Conservation (phyloP, 169 alveolate species). For the Plasmodium vinckei region DNA sequence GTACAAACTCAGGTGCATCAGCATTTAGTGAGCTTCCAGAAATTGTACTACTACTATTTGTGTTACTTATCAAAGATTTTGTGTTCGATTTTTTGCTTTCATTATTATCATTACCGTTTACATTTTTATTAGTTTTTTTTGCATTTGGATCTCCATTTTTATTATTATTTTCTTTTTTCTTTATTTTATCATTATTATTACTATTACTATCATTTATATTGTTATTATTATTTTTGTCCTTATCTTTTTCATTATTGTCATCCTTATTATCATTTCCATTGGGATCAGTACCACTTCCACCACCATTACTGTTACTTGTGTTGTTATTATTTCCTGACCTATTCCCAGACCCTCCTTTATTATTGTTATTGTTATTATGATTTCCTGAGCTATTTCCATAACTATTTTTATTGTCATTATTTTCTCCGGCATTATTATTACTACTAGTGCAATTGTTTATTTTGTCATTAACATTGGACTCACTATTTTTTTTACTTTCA, state of each 20-base stretch:
- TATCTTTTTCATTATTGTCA: background rate
- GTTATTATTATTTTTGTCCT: background rate
- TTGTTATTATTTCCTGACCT: background rate
- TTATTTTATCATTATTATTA: background rate
- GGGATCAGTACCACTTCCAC: background rate
- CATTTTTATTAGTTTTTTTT: conserved; percentile 3
- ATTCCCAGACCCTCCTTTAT: background rate
- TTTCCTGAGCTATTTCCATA: background rate
- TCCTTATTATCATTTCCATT: background rate
- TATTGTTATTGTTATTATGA: background rate
- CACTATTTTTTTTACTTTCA: too few species aligned
- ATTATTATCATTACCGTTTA: background rate
- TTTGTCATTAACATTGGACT: too few species aligned
- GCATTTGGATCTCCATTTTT: background rate
- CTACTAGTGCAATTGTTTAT: background rate
- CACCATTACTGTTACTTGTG: background rate
- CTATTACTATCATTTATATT: background rate
- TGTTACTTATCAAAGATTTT: background rate
- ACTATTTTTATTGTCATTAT: background rate
- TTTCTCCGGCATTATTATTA: background rate
- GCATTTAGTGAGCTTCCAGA: conserved; percentile 69
- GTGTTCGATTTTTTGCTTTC: conserved; percentile 14
- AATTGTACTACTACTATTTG: background rate
- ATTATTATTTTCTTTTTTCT: background rate
- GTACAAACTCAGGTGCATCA: conserved; percentile 77